These are phyloP conservation scores for Nicotiana tabacum DNA, from an alignment of 257 asterid genomes.

Conservation along the genomic window DNA sequence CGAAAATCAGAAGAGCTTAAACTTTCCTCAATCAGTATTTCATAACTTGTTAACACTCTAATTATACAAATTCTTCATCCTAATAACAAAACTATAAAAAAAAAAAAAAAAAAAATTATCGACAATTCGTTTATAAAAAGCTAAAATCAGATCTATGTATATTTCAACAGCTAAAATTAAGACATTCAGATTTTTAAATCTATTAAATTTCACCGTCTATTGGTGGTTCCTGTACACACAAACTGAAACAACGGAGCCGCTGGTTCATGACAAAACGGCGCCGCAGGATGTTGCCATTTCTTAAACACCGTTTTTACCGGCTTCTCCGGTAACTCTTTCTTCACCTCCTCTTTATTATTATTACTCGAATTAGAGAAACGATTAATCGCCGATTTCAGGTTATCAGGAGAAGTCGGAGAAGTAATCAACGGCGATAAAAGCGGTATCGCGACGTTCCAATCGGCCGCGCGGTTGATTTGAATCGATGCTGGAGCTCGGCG, in stretches of 20 bases:
- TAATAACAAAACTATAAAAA: neutral
- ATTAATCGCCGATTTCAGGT: neutral
- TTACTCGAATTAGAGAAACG: neutral
- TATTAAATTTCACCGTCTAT: constrained; percentile 23
- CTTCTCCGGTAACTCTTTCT: constrained; percentile 14
- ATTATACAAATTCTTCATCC: neutral
- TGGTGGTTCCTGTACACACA: constrained; percentile 38
- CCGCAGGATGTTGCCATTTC: constrained; percentile 71
- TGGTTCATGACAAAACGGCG: constrained; percentile 55
- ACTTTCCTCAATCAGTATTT: neutral
- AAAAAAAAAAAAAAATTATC: neutral
- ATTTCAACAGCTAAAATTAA: neutral
- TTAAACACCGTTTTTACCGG: constrained; percentile 27
- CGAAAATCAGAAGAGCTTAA: neutral
- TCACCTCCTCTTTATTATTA: constrained; percentile 13
- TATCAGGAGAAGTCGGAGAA: constrained; percentile 12
- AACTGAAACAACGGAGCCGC: constrained; percentile 43
- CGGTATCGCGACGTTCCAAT: constrained; percentile 25
- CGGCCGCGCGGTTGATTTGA: constrained; percentile 10
- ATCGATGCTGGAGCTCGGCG: constrained; percentile 17
- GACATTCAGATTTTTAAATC: neutral
- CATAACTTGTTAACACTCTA: neutral
- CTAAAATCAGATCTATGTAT: neutral
- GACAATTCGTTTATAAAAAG: neutral
- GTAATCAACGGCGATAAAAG: constrained; percentile 22